These are phyloP conservation scores for Huntiella decipiens DNA, from an alignment of 2,329 filamentous ascomycete genomes.

Conservation along the genomic window DNA sequence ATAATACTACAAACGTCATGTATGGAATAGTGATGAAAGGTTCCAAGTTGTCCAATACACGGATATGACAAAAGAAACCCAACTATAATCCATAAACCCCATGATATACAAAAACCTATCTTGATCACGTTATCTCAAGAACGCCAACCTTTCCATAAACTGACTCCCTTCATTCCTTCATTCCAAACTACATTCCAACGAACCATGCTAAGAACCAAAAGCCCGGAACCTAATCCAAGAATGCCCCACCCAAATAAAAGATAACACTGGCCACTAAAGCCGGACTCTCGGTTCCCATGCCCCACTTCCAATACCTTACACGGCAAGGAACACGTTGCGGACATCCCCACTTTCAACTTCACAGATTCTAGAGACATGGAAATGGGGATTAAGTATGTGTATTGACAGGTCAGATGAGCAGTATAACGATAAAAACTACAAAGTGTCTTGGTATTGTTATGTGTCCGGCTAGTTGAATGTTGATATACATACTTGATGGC, in stretches of 20 bases:
- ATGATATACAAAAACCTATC: not conserved
- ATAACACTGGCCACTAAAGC: not conserved
- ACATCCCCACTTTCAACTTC: not conserved
- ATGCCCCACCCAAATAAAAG: not conserved
- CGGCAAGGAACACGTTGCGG: not conserved
- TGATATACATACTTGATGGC: not conserved
- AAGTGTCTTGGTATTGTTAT: not conserved
- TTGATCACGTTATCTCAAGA: not conserved
- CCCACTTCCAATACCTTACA: not conserved
- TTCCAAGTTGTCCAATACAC: too few species aligned
- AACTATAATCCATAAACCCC: not conserved
- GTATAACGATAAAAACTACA: not conserved
- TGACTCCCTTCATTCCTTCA: not conserved
- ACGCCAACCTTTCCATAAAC: not conserved
- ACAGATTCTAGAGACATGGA: not conserved
- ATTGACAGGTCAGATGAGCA: not conserved
- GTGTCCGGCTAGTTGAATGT: not conserved
- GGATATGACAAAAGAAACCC: not conserved
- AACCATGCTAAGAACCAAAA: not conserved
- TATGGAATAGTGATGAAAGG: too few species aligned
- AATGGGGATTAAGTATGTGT: not conserved
- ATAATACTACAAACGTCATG: too few species aligned
- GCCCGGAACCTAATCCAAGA: not conserved
- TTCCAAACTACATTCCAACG: not conserved
- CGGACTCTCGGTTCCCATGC: not conserved